These are phyloP conservation scores for Prunus fruticosa DNA, from an alignment of 306 rosid species.

Conservation along the genomic window DNA sequence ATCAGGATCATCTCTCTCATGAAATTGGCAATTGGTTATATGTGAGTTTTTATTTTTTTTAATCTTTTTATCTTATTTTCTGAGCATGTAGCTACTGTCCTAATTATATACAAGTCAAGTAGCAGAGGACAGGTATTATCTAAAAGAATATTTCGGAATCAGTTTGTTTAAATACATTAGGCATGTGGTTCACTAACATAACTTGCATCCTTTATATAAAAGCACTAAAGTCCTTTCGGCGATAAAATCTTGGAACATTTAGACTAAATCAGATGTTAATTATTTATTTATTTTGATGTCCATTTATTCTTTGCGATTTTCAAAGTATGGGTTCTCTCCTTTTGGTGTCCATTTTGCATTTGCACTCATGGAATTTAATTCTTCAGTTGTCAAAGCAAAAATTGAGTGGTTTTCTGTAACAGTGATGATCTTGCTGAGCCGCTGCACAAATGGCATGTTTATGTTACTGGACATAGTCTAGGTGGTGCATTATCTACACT, in stretches of 20 bases:
- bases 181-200: neutral
- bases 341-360: neutral
- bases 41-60: constrained; percentile 50
- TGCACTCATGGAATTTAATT: constrained; percentile 8
- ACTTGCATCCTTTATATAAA: neutral
- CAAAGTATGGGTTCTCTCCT: neutral
- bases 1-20: constrained; percentile 74
- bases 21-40: constrained; percentile 65
- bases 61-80: neutral
- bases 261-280: neutral
- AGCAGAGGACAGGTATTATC: neutral
- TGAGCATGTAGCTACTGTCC: neutral
- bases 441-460: constrained; percentile 76
- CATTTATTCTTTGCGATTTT: neutral
- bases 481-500: constrained; percentile 98
- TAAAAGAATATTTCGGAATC: neutral
- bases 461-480: constrained; percentile 93
- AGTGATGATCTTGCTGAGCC: constrained; percentile 66
- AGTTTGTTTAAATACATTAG: neutral
- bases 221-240: neutral
- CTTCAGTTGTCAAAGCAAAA: constrained; percentile 4
- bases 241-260: neutral
- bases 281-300: neutral
- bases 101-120: neutral
- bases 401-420: constrained; percentile 25